Percentiles rank a stretch among this genome's conserved stretches.
Conservation (phyloP, 1,284 basidiomycete genomes). For the Trichosporon sp. region DNA sequence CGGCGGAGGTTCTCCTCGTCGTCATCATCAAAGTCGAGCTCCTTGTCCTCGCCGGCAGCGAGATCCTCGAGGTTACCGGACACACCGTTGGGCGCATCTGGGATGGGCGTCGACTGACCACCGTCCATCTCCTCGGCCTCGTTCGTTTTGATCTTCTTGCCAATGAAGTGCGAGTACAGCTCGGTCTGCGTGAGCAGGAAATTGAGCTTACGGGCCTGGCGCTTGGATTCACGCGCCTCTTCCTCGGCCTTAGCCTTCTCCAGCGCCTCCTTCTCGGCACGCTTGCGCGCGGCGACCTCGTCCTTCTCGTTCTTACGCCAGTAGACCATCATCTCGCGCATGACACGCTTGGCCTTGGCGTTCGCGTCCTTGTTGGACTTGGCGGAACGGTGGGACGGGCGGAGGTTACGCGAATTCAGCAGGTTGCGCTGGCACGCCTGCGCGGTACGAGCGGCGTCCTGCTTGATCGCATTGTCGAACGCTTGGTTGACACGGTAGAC, state of each 20-base stretch:
- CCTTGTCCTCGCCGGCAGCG: slow-evolving; percentile 65
- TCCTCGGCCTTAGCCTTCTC: slow-evolving; percentile 91
- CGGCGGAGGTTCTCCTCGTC: slow-evolving; percentile 86
- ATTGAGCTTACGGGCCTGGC: slow-evolving; percentile 95
- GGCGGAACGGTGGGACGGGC: slow-evolving; percentile 74
- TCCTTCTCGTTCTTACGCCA: slow-evolving; percentile 97
- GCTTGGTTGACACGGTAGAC: slow-evolving; percentile 73
- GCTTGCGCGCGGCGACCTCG: slow-evolving; percentile 87
- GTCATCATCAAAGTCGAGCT: slow-evolving; percentile 94
- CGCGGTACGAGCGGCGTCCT: slow-evolving; percentile 39
- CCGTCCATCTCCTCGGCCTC: slow-evolving; percentile 81
- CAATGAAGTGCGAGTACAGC: slow-evolving; percentile 98
- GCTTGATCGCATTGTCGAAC: slow-evolving; percentile 67
- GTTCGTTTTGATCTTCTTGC: slow-evolving; percentile 94
- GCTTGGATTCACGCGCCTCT: slow-evolving; percentile 91
- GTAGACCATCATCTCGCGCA: slow-evolving; percentile 78
- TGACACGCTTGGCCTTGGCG: slow-evolving; percentile 63
- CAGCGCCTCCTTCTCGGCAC: slow-evolving; percentile 90
- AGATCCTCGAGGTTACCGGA: slow-evolving; percentile 55
- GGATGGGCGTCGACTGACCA: slow-evolving; percentile 37
- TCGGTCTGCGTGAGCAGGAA: slow-evolving; percentile 99
- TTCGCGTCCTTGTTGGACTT: slow-evolving; percentile 87
- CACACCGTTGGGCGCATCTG: slow-evolving; percentile 33
- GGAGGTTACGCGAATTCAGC: slow-evolving; percentile 75
- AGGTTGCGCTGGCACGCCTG: slow-evolving; percentile 64